Evolutionary conservation across 2,329 filamentous ascomycete species (phyloP).

Genomic region (Colletotrichum higginsianum): DNA sequence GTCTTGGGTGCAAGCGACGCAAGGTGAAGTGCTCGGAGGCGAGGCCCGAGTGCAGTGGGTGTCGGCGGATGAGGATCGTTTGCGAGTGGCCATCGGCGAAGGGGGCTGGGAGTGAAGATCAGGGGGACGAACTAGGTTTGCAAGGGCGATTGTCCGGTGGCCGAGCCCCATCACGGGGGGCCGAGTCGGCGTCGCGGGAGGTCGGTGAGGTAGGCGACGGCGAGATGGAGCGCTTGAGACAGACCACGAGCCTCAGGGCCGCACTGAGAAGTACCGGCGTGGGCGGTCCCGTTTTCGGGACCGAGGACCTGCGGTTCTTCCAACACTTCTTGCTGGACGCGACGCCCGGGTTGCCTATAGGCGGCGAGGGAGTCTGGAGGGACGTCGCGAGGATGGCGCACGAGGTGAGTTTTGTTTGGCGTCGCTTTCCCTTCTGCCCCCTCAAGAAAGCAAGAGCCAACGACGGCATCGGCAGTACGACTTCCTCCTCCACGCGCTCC

Average conservation of each 20-base stretch:
- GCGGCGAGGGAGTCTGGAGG: slow-evolving; percentile 54
- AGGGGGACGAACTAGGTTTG: not conserved
- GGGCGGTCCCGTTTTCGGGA: slow-evolving; percentile 50
- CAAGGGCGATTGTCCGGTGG: not conserved
- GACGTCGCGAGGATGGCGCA: slow-evolving; percentile 47
- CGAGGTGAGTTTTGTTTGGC: no score
- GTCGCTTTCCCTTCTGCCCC: no score
- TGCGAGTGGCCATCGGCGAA: slow-evolving; percentile 53
- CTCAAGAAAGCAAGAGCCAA: no score
- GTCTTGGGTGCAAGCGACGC: slow-evolving; percentile 51
- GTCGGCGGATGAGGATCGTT: slow-evolving; percentile 52
- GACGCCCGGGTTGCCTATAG: slow-evolving; percentile 57
- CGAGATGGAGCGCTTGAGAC: not conserved
- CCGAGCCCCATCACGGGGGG: not conserved
- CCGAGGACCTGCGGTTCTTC: slow-evolving; percentile 66
- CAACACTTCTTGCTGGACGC: slow-evolving; percentile 66
- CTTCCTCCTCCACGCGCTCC: not conserved
- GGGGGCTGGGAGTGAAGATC: not conserved
- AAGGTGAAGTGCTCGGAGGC: slow-evolving; percentile 63
- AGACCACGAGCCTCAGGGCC: not conserved
- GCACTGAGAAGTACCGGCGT: not conserved
- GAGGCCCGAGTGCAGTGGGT: slow-evolving; percentile 54
- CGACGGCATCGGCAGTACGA: no score
- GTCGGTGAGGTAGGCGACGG: not conserved
- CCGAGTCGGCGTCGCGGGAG: not conserved